Conservation (phyloP, 352 stramenopile species). For the Phytophthora pseudosyringae region DNA sequence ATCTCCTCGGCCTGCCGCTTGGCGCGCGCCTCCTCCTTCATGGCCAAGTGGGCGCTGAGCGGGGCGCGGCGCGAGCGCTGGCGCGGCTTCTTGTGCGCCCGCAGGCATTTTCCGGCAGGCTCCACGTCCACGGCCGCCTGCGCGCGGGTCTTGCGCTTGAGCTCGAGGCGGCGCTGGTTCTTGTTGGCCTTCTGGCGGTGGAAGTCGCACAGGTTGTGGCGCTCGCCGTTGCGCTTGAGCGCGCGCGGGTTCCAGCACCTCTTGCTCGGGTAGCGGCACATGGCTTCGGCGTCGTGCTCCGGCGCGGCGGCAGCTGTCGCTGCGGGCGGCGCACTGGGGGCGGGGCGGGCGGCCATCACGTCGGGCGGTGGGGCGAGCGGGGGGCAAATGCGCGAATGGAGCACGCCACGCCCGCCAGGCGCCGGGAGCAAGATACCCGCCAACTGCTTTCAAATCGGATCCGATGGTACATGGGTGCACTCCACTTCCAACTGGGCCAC, state of each 20-base stretch:
- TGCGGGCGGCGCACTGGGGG: background rate
- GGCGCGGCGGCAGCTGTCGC: background rate
- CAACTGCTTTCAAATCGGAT: slow-evolving; percentile 27
- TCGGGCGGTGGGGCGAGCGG: background rate
- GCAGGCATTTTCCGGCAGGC: slow-evolving; percentile 17
- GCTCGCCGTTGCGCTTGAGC: slow-evolving; percentile 52
- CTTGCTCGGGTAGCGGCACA: slow-evolving; percentile 64
- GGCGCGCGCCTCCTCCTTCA: slow-evolving; percentile 42
- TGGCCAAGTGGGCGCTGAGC: slow-evolving; percentile 49
- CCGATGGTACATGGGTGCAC: slow-evolving; percentile 31
- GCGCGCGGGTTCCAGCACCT: slow-evolving; percentile 49
- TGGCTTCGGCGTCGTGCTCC: slow-evolving; percentile 24
- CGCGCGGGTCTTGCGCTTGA: slow-evolving; percentile 41
- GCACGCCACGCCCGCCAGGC: background rate
- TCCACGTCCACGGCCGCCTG: slow-evolving; percentile 20
- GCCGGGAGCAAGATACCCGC: slow-evolving; percentile 21
- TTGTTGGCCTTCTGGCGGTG: slow-evolving; percentile 72
- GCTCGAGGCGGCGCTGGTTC: slow-evolving; percentile 70
- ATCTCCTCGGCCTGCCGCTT: slow-evolving; percentile 26
- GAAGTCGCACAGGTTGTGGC: slow-evolving; percentile 64
- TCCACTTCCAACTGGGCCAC: slow-evolving; percentile 16
- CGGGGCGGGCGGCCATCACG: slow-evolving; percentile 30
- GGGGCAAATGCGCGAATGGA: slow-evolving; percentile 35
- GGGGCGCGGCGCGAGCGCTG: slow-evolving; percentile 25
- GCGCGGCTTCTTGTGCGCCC: slow-evolving; percentile 28